Conservation (phyloP, 805 yeast genomes). For the Nakazawaea anatomiae region DNA sequence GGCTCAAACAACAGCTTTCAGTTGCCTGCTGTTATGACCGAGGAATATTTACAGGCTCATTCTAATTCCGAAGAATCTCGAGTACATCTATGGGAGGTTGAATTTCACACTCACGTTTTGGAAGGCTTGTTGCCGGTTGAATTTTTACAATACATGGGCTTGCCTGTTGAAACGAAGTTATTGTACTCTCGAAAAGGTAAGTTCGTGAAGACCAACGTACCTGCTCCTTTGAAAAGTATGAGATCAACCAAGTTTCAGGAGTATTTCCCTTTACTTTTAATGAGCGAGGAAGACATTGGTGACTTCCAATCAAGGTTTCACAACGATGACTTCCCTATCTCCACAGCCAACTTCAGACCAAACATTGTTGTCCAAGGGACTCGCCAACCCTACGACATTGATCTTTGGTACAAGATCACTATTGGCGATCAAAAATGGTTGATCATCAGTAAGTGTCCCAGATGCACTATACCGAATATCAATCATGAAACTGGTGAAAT, state of each 20-base stretch:
- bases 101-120: slow-evolving; percentile 17
- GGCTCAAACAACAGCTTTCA: slow-evolving; percentile 10
- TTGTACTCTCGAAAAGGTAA: slow-evolving; percentile 21
- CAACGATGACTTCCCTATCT: slow-evolving; percentile 9
- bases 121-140: slow-evolving; percentile 15
- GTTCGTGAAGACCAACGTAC: slow-evolving; percentile 20
- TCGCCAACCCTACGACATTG: slow-evolving; percentile 20
- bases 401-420: slow-evolving; percentile 20
- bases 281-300: slow-evolving; percentile 18
- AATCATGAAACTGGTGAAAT: slow-evolving; percentile 14
- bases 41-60: slow-evolving; percentile 7
- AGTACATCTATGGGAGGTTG: slow-evolving; percentile 18
- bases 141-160: slow-evolving; percentile 14
- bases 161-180: slow-evolving; percentile 17
- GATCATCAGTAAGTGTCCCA: slow-evolving; percentile 21
- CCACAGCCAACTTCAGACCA: slow-evolving; percentile 20
- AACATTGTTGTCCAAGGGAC: slow-evolving; percentile 18
- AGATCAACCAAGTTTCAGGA: slow-evolving; percentile 23
- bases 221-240: slow-evolving; percentile 8
- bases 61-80: neutral
- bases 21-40: slow-evolving; percentile 13
- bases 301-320: slow-evolving; percentile 12
- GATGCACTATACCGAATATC: slow-evolving; percentile 24
- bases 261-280: slow-evolving; percentile 22
- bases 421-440: slow-evolving; percentile 15